Base-by-base conservation (phyloP, 495 filamentous ascomycete genomes). In the Podospora australis region DNA sequence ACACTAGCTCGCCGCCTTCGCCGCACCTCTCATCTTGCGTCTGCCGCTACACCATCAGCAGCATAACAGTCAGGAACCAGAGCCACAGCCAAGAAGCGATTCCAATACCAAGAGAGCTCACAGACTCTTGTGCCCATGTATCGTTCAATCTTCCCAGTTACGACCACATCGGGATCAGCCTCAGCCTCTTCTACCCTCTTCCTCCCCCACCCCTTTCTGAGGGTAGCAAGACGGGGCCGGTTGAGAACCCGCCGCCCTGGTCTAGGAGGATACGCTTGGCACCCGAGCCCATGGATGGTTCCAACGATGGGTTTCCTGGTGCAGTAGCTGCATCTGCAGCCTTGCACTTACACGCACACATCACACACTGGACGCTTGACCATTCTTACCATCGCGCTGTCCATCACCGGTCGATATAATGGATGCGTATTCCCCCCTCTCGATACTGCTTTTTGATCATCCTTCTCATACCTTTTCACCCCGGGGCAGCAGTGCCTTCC, bases 271-370 rank as follows among this genome's bases (percentile, higher is more conserved):
- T 10, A 6, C 39, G 38, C 44, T 42, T 48, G 50, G 44, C 38
- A 48, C 45, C 50, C 38, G 50, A 53, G 16, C 50, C 13, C 39
- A 44, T 43, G 28, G 44, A 35, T 41, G 25, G 26, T 21, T 21
- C 26, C 24, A 40, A 42, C 36, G 34, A 49, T 49, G 36, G 46
- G 34, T 38, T 40, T 38, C 4, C 30, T 30, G 44, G 32, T 22
- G 23, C 24, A 21, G 36, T 19, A 39, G 50, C 43, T 45, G 44
- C 39, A 39, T n/a, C 42, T 44, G 41, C 49, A 48, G 50, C 36
- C 43, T 52, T 43, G 49, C 39, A 26, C 34, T 47, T 9, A 17
- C 9, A 2, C 14, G 30, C 16, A 30, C 26, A 17, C 26, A 17
- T 17, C 13, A 6, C 14, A 28, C 28, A 1, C 40, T 16, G 25